Evolutionary conservation across 2,329 filamentous ascomycete genomes (phyloP), one percentile per base, ranked within the genome.

Genomic region (Lithohypha guttulata): DNA sequence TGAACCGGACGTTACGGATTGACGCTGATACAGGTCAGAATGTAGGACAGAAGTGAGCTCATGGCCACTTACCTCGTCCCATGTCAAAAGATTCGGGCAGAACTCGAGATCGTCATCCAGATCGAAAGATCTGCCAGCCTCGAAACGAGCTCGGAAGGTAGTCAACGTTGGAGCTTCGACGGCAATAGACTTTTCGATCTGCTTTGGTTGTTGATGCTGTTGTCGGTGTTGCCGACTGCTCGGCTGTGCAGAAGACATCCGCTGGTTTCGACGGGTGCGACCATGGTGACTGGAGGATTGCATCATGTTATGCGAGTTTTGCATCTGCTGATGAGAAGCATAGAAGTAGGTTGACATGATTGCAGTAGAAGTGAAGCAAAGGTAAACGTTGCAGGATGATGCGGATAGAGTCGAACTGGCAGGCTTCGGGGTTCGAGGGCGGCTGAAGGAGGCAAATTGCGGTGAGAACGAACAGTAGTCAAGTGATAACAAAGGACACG

Each of bases 31-130:
- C 48, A 48, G 35, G 48, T 51, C 40, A 51, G 32, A 34, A 44
- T 27, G 44, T 50, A 19, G 17, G 49, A 48, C 39, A 44, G 51
- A 40, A 41, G 40, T 18, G 36, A 33, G 39, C 26, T 33, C 35
- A 44, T 43, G 42, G 39, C 41, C 47, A 63, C 62, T 56, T 78
- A 94, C 86, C 77, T 94, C 86, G 63, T 75, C 86, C 65, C 95
- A 87, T 23, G 86, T 93, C 67, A 96, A 70, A 52, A 96, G 74
- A 59, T 81, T 79, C 47, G 89, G 89, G 65, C 87, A 95, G 63
- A 96, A 96, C 62, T 94, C 81, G 65, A 94, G 73, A 60, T 96
- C 89, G 59, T 96, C 89, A 56, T 95, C 89, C 46, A 96, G 73
- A 53, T 96, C 89, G 56, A 96, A 96, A 7, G 87, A 94, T 43